Conservation (phyloP, 345 rosid species). For the Cardamine chenopodiifolia region DNA sequence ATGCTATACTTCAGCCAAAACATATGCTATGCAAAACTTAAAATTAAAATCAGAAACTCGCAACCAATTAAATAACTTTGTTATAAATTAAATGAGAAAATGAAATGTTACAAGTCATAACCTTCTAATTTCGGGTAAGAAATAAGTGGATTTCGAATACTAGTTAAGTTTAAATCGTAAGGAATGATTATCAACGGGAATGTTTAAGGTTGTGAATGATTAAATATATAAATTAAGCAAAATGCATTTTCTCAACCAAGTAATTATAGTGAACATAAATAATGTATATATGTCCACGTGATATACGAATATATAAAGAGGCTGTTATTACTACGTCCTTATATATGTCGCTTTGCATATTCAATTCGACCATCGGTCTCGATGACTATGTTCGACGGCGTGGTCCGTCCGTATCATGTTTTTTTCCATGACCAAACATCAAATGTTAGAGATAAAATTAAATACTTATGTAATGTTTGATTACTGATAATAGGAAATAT, state of each 20-base stretch:
- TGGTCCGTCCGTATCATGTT: slow-evolving; percentile 36
- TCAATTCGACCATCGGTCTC: slow-evolving; percentile 35
- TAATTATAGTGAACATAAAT: neutral
- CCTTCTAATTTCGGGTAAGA: neutral
- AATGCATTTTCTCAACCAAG: slow-evolving; percentile 2
- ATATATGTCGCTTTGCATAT: slow-evolving; percentile 35
- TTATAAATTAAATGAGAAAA: neutral
- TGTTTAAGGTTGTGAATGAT: slow-evolving; percentile 15
- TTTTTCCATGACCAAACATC: slow-evolving; percentile 5
- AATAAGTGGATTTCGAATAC: neutral
- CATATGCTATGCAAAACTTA: neutral
- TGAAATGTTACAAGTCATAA: neutral
- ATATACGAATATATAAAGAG: neutral
- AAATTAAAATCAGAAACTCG: neutral
- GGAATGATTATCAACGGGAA: neutral
- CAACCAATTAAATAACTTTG: neutral
- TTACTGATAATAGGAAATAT: neutral
- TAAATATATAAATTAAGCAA: neutral
- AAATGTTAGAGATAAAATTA: slow-evolving; percentile 29
- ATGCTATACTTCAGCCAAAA: neutral
- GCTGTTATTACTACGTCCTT: slow-evolving; percentile 39
- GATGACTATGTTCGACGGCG: slow-evolving; percentile 40
- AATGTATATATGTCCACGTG: neutral
- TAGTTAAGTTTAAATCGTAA: neutral
- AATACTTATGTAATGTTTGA: slow-evolving; percentile 22